Evolutionary conservation across 2,329 filamentous ascomycete species (phyloP), one percentile per base, ranked within the genome.

Genomic region (Exophiala sp.): DNA sequence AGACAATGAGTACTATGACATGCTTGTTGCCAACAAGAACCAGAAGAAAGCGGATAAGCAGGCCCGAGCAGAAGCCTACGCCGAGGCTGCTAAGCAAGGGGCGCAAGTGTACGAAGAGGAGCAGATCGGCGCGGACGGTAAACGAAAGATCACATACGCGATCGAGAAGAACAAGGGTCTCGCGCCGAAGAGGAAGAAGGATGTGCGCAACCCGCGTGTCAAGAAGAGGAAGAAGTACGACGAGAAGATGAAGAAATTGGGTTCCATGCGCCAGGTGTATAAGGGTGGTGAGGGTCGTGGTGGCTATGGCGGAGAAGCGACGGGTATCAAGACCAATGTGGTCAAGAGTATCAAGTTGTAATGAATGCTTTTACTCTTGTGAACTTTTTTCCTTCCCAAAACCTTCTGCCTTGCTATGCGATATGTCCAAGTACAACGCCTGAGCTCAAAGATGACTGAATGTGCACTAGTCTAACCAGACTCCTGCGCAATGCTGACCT

Each of bases 101-200:
- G 82, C 77, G 14, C 80, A 79, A 54, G 86, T 87, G 59, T 77
- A 82, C 48, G 79, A 86, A 57, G 78, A 83, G 56, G 86, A 88
- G 66, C 78, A 81, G 65, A 71, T 95, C 40, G 90, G 88, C 39
- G 77, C 84, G 54, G 91, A 96, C 65, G 92, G 91, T 56, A 95
- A 96, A 76, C 80, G 95, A 56, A 89, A 90, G 72, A 95, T 99
- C 69, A 89, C 84, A 14, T 97, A 96, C 73, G 83, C 86, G 63
- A 99, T 99, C 67, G 84, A 91, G 75, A 96, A 97, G 83, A 99
- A 99, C 75, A 96, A 96, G 81, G 94, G 94, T 32, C 76, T 99
- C 59, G 86, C 89, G 55, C 90, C 91, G 43, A 87, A 88, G 72
- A 81, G 92, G 60, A 95, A 88, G 80, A 97, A 99, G 84, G 91